Conservation (phyloP, 176 grass and related monocot genomes). For the Triticum monococcum region DNA sequence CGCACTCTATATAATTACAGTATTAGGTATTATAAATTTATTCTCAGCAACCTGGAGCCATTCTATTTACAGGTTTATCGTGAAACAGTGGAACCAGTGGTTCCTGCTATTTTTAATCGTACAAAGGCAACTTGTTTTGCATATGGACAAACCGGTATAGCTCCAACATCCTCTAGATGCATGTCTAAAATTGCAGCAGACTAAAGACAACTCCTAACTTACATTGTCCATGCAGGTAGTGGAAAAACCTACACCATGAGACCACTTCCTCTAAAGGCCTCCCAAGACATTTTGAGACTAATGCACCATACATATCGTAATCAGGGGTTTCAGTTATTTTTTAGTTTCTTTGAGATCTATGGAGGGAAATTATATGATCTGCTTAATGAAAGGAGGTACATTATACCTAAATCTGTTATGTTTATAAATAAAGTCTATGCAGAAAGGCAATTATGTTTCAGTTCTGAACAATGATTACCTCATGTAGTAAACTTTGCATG, state of each 20-base stretch:
- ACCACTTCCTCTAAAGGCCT: constrained; percentile 93
- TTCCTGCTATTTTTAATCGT: constrained; percentile 95
- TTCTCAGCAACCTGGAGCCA: neutral
- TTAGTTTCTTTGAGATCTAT: constrained; percentile 99
- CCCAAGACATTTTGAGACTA: constrained; percentile 91
- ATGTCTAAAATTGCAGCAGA: constrained; percentile 15
- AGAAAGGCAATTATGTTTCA: neutral
- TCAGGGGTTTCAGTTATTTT: constrained; percentile 88
- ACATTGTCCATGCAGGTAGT: constrained; percentile 64
- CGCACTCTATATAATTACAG: neutral
- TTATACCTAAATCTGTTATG: neutral
- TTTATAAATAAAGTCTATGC: neutral
- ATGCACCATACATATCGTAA: constrained; percentile 93
- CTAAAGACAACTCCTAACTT: constrained; percentile 14
- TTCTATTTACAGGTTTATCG: constrained; percentile 77
- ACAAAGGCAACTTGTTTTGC: constrained; percentile 99
- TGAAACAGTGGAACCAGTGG: constrained; percentile 93
- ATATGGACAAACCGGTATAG: constrained; percentile 96
- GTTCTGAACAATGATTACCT: constrained; percentile 19
- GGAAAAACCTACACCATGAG: constrained; percentile 99
- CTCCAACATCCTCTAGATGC: constrained; percentile 8
- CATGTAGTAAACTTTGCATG: constrained; percentile 93
- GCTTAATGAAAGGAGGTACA: constrained; percentile 90
- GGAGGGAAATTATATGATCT: constrained; percentile 97
- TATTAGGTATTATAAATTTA: constrained; percentile 20